Base-by-base conservation (phyloP, 2,329 filamentous ascomycete genomes). In the Sporothrix phasma region DNA sequence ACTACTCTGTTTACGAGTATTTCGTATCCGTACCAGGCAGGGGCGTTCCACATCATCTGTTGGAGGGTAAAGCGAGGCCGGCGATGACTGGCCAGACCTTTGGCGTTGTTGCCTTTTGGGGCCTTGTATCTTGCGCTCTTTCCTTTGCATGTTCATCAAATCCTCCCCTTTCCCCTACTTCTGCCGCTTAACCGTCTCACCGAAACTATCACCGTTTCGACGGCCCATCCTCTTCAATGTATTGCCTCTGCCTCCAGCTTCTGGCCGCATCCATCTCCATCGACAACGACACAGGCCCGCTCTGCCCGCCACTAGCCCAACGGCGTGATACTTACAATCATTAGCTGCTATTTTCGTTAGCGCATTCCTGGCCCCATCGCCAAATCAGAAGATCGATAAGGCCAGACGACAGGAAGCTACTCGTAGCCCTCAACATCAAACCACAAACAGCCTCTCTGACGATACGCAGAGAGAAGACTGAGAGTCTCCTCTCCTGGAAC, bases 381-480 rank as follows among this genome's bases (percentile, higher is more conserved):
- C 59, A 51, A 49, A 61, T 46, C 63, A 39, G 24, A 45, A 51
- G 19, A 64, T 61, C 47, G 56, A 64, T 64, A 61, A 61, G 63
- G 56, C 63, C 47, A 41, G 45, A 51, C 45, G 31, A 29, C 19
- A 2, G 29, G 47, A 43, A 60, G 31, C 41, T 37, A 34, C 19
- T 34, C 47, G 56, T n/a, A n/a, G n/a, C n/a, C n/a, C n/a, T 53
- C 54, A 34, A 63, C 49, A 31, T 41, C 31, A n/a, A 53, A 24
- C 11, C 22, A 8, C 15, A 34, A 1, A 13, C 1, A 10, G 10
- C 13, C 26, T 6, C 13, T 51, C 10, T n/a, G 17, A 22, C 24
- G 17, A n/a, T 39, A 31, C 41, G 24, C 29, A 31, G 17, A 39
- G 31, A 13, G 51, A 37, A 37, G 29, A 37, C 31, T 4, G 31